A percentile compares a stretch with the other conserved stretches of the same genome.
Evolutionary conservation across 164 flowering plant species (phyloP).

Genomic region (Tetrastigma voinierianum): DNA sequence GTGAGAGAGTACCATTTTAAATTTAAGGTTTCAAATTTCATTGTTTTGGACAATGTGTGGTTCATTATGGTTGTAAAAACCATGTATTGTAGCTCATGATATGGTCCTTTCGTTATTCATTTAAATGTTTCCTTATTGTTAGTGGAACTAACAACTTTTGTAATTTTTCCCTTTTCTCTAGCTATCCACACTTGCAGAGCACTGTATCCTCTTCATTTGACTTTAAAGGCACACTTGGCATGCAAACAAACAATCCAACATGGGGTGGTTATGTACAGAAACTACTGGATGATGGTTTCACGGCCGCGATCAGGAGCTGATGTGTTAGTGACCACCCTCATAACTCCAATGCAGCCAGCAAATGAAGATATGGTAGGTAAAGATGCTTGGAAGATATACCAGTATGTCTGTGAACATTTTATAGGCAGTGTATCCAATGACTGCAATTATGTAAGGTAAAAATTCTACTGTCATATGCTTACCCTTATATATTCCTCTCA

Average conservation of each 20-base stretch:
- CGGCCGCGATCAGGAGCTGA: too few relatives aligned
- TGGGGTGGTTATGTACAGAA: too few relatives aligned
- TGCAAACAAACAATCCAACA: too few relatives aligned
- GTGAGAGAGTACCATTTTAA: neutral
- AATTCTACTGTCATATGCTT: neutral
- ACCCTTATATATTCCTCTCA: neutral
- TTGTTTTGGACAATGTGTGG: neutral
- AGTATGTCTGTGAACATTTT: conserved; percentile 88
- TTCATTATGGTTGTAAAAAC: neutral
- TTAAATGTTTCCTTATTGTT: neutral
- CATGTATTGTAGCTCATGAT: neutral
- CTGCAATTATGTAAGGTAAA: conserved; percentile 78
- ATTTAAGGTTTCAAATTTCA: neutral
- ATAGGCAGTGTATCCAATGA: conserved; percentile 82
- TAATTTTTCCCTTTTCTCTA: conserved; percentile 23
- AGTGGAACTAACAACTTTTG: neutral
- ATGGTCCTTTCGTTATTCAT: neutral
- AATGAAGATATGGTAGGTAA: conserved; percentile 74
- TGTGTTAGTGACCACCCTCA: conserved; percentile 2
- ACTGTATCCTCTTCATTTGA: conserved; percentile 94
- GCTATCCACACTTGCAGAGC: conserved; percentile 97
- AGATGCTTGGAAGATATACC: conserved; percentile 91
- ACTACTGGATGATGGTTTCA: too few relatives aligned
- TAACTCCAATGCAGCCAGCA: conserved; percentile 46
- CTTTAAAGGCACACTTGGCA: conserved; percentile 30